These are phyloP conservation scores for Incumbomyces delicatus DNA, from an alignment of 2,329 filamentous ascomycete genomes.

Conservation along the genomic window DNA sequence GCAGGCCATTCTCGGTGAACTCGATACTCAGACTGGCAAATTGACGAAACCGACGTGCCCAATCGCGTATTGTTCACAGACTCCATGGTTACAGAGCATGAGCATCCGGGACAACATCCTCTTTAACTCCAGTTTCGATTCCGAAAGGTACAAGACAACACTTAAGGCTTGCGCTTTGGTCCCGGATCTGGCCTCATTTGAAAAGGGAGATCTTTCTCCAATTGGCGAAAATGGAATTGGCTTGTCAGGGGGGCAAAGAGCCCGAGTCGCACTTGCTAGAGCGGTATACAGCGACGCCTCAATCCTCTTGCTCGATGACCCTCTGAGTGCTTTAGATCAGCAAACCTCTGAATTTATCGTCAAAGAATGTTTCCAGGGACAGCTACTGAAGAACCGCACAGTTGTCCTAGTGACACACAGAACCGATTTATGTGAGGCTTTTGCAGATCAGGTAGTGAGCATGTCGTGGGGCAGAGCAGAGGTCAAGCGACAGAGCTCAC, in stretches of 20 bases:
- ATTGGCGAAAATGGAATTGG: conserved; percentile 54
- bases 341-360: conserved; percentile 56
- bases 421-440: conserved; percentile 59
- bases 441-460: conserved; percentile 65
- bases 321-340: conserved; percentile 51
- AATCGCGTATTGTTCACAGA: conserved; percentile 56
- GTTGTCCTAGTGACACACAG: conserved; percentile 56
- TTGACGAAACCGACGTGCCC: conserved; percentile 43
- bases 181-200: conserved; percentile 53
- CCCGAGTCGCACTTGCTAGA: conserved; percentile 50
- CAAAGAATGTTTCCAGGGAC: conserved; percentile 46
- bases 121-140: conserved; percentile 58
- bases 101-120: conserved; percentile 60
- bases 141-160: conserved; percentile 58
- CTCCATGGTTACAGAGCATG: conserved; percentile 61
- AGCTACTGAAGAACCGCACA: conserved; percentile 44
- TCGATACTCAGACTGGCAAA: conserved; percentile 44
- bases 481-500: conserved; percentile 13
- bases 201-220: conserved; percentile 53
- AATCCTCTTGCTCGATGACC: conserved; percentile 50
- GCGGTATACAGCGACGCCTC: conserved; percentile 49
- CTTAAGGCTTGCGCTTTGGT: conserved; percentile 53
- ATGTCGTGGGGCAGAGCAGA: conserved; percentile 52
- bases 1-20: conserved; percentile 50
- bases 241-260: conserved; percentile 52